Conservation (phyloP, 257 asterid species). For the Solanum acaule region DNA sequence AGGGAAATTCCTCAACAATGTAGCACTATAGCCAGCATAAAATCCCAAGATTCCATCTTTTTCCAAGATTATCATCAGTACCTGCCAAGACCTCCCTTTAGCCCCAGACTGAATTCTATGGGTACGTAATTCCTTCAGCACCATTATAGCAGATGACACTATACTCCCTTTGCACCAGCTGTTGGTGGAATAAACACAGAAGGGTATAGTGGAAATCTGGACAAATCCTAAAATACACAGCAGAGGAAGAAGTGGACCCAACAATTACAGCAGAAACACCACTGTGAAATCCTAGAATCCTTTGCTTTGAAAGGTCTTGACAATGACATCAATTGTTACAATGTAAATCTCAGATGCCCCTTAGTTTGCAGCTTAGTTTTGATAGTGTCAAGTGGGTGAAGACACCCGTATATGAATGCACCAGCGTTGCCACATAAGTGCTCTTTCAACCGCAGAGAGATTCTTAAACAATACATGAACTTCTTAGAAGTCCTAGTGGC, state of each 20-base stretch:
- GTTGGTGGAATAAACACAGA: conserved; percentile 73
- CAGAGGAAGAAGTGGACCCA: conserved; percentile 83
- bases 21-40: conserved; percentile 88
- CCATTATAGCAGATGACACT: conserved; percentile 85
- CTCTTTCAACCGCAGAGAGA: conserved; percentile 74
- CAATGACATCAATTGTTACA: conserved; percentile 69
- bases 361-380: conserved; percentile 88
- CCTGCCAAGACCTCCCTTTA: conserved; percentile 90
- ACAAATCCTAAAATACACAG: conserved; percentile 86
- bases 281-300: conserved; percentile 72
- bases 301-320: conserved; percentile 53
- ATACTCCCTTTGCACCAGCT: conserved; percentile 91
- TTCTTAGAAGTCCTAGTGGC: conserved; percentile 46
- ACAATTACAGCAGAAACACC: conserved; percentile 90
- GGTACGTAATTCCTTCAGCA: conserved; percentile 74
- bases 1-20: conserved; percentile 82
- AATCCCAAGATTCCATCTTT: conserved; percentile 81
- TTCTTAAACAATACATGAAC: conserved; percentile 59
- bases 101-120: conserved; percentile 96
- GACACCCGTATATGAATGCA: conserved; percentile 86
- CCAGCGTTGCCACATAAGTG: conserved; percentile 83
- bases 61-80: conserved; percentile 57
- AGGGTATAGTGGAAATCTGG: conserved; percentile 44
- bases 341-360: conserved; percentile 69
- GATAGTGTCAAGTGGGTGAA: conserved; percentile 78